Conservation (phyloP, 345 rosid species). For the Physaria fendleri region DNA sequence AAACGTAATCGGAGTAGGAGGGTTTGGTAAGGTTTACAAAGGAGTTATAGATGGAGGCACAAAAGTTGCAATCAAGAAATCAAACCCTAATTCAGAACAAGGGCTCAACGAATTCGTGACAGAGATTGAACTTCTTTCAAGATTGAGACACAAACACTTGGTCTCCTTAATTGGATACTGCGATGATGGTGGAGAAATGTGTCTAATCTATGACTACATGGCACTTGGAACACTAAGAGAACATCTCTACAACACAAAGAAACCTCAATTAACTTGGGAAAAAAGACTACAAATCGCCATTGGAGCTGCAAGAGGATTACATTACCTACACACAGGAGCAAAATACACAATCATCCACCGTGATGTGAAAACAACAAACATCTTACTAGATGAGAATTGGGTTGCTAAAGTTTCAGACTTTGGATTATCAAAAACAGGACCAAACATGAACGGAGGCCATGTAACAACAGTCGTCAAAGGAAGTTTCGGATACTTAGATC, state of each 20-base stretch:
- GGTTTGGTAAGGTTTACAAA: constrained; percentile 85
- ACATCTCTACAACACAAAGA: constrained; percentile 56
- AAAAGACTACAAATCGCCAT: constrained; percentile 68
- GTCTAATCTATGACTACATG: constrained; percentile 90
- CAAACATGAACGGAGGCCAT: constrained; percentile 71
- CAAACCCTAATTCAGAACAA: constrained; percentile 82
- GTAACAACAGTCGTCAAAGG: constrained; percentile 87
- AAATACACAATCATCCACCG: constrained; percentile 88
- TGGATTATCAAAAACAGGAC: constrained; percentile 78
- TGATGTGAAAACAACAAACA: constrained; percentile 91
- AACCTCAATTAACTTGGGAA: constrained; percentile 56
- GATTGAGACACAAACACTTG: constrained; percentile 83
- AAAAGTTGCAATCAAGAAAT: constrained; percentile 77
- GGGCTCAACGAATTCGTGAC: constrained; percentile 80
- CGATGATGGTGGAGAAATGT: constrained; percentile 80
- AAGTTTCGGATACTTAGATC: constrained; percentile 87
- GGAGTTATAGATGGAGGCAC: constrained; percentile 56
- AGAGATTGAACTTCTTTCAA: constrained; percentile 81
- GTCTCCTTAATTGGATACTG: constrained; percentile 87
- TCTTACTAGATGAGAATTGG: constrained; percentile 78
- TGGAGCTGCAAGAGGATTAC: constrained; percentile 85
- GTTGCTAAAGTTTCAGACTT: constrained; percentile 89
- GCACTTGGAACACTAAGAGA: constrained; percentile 75
- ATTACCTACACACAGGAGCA: constrained; percentile 90
- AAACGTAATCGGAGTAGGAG: constrained; percentile 77